phyloP scores from a whole-genome alignment of 768 basidiomycete species.

The Naganishia antarctica region DNA sequence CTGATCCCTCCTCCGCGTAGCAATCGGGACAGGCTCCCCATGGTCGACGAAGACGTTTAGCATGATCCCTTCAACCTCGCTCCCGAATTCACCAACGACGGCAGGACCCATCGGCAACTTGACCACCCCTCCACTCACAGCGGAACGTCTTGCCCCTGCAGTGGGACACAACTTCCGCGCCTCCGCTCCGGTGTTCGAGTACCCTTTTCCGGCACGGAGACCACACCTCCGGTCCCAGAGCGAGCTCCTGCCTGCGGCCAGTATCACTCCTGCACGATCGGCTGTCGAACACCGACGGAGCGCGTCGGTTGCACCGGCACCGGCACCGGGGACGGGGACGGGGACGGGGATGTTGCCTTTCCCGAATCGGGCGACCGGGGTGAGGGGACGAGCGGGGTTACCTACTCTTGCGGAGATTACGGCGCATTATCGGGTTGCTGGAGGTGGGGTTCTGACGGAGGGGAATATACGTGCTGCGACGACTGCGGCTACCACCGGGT shows the following conservation, averaged over 20 bases:
- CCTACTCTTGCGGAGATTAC: constrained; percentile 13
- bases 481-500: too few species aligned
- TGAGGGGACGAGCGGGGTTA: constrained; percentile 2
- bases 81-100: not conserved
- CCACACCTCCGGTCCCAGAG: not conserved
- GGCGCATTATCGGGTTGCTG: constrained; percentile 18
- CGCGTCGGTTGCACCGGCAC: not conserved
- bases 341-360: not conserved
- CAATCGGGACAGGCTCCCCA: not conserved
- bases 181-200: not conserved
- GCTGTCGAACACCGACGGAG: not conserved
- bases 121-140: not conserved
- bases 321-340: too few species aligned
- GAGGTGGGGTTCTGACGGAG: too few species aligned
- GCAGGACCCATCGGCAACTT: not conserved
- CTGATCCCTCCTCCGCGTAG: not conserved
- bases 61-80: constrained; percentile 3
- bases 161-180: not conserved
- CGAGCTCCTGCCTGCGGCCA: not conserved
- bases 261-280: not conserved
- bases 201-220: not conserved
- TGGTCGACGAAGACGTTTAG: not conserved
- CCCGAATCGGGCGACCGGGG: not conserved
- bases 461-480: not conserved
- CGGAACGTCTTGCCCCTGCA: not conserved